A percentile compares a stretch with the other conserved stretches of the same genome.
Conservation (phyloP, 257 asterid species). For the Fraxinus pennsylvanica region DNA sequence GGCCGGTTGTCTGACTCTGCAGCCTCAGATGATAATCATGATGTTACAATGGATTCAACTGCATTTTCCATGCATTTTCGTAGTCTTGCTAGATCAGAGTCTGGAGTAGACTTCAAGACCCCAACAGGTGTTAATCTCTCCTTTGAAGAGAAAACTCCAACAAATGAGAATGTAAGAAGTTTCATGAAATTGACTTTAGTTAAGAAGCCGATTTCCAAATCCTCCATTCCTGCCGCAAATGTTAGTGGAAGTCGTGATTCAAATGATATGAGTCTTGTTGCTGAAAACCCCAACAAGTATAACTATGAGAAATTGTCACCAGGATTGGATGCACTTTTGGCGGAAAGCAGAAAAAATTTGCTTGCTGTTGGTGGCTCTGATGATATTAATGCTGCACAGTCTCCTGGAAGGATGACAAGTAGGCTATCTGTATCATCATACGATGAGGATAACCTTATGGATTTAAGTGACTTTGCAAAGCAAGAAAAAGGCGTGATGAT, state of each 20-base stretch:
- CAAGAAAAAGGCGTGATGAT: slow-evolving; percentile 23
- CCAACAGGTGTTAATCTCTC: slow-evolving; percentile 58
- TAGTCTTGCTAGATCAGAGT: slow-evolving; percentile 86
- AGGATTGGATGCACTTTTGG: slow-evolving; percentile 64
- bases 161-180: slow-evolving; percentile 48
- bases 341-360: slow-evolving; percentile 48
- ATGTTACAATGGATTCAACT: slow-evolving; percentile 94
- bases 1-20: slow-evolving; percentile 78
- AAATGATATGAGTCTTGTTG: slow-evolving; percentile 89
- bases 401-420: slow-evolving; percentile 36
- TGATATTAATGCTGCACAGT: slow-evolving; percentile 35
- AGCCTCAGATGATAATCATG: slow-evolving; percentile 77
- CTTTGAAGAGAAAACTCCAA: slow-evolving; percentile 76
- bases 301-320: slow-evolving; percentile 74
- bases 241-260: slow-evolving; percentile 52
- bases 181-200: slow-evolving; percentile 60
- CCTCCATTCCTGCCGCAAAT: slow-evolving; percentile 42
- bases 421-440: slow-evolving; percentile 31
- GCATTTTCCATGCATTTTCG: slow-evolving; percentile 94
- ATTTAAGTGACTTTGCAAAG: slow-evolving; percentile 27
- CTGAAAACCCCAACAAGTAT: slow-evolving; percentile 57
- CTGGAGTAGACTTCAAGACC: slow-evolving; percentile 73
- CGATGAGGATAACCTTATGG: slow-evolving; percentile 32
- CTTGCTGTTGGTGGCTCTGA: slow-evolving; percentile 40
- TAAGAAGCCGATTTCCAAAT: slow-evolving; percentile 37